Conservation (phyloP, 208 protist species). For the Acanthamoeba healyi region DNA sequence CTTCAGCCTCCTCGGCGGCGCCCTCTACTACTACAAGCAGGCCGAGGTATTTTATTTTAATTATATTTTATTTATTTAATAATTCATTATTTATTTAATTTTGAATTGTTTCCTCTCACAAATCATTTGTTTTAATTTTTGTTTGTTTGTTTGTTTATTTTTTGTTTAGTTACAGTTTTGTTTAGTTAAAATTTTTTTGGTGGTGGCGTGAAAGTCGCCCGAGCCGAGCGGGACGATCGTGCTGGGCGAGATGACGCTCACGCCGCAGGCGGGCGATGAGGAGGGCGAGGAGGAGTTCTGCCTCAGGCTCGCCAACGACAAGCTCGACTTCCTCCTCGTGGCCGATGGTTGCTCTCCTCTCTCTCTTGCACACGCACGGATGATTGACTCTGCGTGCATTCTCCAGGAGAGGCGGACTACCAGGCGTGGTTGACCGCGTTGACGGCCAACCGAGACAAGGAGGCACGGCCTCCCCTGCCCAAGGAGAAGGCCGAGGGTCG, state of each 20-base stretch:
- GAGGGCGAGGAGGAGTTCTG: not conserved
- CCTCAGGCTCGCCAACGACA: slow-evolving; percentile 9
- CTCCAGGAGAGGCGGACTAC: not conserved
- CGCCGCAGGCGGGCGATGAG: not conserved
- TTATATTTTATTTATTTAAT: not conserved
- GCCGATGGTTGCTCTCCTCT: not conserved
- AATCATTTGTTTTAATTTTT: not conserved
- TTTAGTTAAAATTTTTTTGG: not conserved
- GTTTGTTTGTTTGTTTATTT: not conserved
- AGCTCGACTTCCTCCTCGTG: not conserved
- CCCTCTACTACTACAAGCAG: slow-evolving; percentile 22
- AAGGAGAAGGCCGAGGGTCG: slow-evolving; percentile 3
- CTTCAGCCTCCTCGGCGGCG: not conserved
- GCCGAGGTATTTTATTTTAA: not conserved
- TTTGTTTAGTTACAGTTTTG: not conserved
- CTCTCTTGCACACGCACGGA: too few species aligned
- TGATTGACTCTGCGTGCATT: not conserved
- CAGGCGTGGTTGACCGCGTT: slow-evolving; percentile 1
- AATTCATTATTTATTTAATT: not conserved
- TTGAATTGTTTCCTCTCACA: too few species aligned
- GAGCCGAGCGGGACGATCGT: not conserved
- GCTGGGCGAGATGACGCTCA: slow-evolving; percentile 9
- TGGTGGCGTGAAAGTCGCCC: not conserved
- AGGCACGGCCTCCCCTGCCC: not conserved
- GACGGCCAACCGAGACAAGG: not conserved